These are phyloP conservation scores for Powellomyces hirtus DNA, from an alignment of 192 early-diverging fungal genomes.

Conservation along the genomic window DNA sequence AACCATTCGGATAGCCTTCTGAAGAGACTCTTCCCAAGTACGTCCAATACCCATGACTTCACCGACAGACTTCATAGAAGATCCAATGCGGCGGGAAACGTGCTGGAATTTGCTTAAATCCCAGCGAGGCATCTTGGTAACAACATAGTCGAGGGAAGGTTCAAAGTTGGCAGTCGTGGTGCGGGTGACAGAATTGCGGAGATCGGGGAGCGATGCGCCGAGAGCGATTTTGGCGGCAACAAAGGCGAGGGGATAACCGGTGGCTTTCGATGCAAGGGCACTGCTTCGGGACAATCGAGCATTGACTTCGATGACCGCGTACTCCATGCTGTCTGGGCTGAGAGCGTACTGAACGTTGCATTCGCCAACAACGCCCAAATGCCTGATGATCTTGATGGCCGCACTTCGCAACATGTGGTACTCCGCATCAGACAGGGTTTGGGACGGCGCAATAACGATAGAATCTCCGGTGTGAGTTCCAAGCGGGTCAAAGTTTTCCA, in stretches of 20 bases:
- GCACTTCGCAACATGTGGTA: constrained; percentile 98
- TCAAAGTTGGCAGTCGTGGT: constrained; percentile 97
- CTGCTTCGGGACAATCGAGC: constrained; percentile 87
- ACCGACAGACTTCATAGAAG: constrained; percentile 96
- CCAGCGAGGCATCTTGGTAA: constrained; percentile 62
- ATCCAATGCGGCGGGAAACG: constrained; percentile 84
- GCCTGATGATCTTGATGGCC: constrained; percentile 94
- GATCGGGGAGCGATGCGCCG: constrained; percentile 87
- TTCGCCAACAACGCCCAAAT: constrained; percentile 98
- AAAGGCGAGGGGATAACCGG: constrained; percentile 97
- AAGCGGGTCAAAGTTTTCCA: constrained; percentile 99
- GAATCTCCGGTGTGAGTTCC: constrained; percentile 99
- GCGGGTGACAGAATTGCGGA: constrained; percentile 93
- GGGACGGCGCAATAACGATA: constrained; percentile 96
- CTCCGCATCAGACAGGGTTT: constrained; percentile 96
- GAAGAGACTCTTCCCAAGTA: constrained; percentile 97
- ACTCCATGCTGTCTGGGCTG: constrained; percentile 91
- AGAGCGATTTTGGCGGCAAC: constrained; percentile 97
- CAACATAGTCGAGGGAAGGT: constrained; percentile 88
- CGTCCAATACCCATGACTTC: constrained; percentile 98
- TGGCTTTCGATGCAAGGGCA: constrained; percentile 96
- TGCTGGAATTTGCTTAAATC: constrained; percentile 96
- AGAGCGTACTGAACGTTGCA: constrained; percentile 99
- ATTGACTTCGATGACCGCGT: constrained; percentile 98
- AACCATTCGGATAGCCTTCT: constrained; percentile 95